These are phyloP conservation scores for Phlegmacium glaucopus DNA, from an alignment of 768 basidiomycete species.

Conservation along the genomic window DNA sequence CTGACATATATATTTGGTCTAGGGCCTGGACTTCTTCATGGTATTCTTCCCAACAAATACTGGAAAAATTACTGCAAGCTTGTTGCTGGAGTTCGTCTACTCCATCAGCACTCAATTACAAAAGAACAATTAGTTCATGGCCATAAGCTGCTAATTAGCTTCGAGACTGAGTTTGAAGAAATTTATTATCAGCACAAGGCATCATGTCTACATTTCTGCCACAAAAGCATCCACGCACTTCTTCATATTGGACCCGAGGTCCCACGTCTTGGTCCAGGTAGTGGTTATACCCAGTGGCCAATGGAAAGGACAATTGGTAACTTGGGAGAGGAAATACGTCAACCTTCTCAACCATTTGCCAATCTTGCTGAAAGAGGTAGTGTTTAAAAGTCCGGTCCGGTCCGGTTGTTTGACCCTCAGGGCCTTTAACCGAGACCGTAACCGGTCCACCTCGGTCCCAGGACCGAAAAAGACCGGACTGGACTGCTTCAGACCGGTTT, in stretches of 20 bases:
- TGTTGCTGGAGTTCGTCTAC: conserved; percentile 18
- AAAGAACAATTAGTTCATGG: conserved; percentile 13
- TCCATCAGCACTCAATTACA: conserved; percentile 16
- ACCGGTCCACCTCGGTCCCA: too few species aligned
- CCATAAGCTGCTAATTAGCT: conserved; percentile 16
- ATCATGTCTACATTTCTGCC: conserved; percentile 30
- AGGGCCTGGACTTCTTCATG: conserved; percentile 21
- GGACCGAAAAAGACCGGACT: too few species aligned
- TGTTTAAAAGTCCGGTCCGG: too few species aligned
- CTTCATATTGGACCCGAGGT: conserved; percentile 24
- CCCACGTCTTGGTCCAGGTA: conserved; percentile 17
- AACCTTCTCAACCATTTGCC: conserved; percentile 21
- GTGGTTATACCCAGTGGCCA: conserved; percentile 19
- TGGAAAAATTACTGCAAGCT: conserved; percentile 28
- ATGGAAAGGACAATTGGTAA: conserved; percentile 28
- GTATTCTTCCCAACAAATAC: conserved; percentile 20
- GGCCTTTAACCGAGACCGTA: too few species aligned
- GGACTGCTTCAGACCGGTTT: too few species aligned
- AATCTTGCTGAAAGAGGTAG: conserved; percentile 20
- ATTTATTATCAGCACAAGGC: conserved; percentile 28
- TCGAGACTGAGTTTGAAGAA: conserved; percentile 26
- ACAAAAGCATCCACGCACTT: conserved; percentile 27
- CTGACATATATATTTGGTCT: conserved; percentile 24
- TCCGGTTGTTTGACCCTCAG: too few species aligned
- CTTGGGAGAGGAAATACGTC: conserved; percentile 22